These are phyloP conservation scores for Heterobasidion irregulare DNA, from an alignment of 1,284 basidiomycete species.

Conservation along the genomic window DNA sequence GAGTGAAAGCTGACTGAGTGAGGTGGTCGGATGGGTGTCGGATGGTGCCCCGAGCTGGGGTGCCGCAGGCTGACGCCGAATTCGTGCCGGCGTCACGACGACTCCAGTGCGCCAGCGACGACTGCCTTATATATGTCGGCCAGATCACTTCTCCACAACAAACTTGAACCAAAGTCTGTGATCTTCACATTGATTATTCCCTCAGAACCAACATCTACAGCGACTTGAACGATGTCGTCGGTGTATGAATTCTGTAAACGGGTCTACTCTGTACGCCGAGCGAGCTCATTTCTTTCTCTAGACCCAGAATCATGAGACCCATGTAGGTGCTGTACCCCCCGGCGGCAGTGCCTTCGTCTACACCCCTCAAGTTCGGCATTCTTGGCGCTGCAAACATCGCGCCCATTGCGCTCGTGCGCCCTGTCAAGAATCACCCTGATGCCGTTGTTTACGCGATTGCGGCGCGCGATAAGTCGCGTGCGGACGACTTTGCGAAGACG, in stretches of 20 bases:
- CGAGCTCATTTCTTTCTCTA: background rate
- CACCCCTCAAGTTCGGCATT: conserved; percentile 47
- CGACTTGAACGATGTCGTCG: background rate
- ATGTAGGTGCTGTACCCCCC: conserved; percentile 4
- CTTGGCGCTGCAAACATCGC: conserved; percentile 62
- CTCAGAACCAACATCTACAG: background rate
- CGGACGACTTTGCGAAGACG: conserved; percentile 46
- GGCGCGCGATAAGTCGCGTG: conserved; percentile 45
- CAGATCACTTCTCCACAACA: too few relatives aligned
- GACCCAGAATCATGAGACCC: background rate
- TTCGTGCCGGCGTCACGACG: too few relatives aligned
- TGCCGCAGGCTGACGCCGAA: too few relatives aligned
- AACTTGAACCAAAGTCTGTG: too few relatives aligned
- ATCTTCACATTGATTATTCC: background rate
- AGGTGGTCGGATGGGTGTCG: too few relatives aligned
- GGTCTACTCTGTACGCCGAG: background rate
- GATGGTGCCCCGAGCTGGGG: too few relatives aligned
- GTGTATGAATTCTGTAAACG: background rate
- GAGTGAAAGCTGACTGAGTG: too few relatives aligned
- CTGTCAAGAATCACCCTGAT: conserved; percentile 50
- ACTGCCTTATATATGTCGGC: too few relatives aligned
- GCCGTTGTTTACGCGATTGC: conserved; percentile 54
- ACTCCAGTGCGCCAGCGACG: too few relatives aligned
- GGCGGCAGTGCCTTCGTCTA: background rate
- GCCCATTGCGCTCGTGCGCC: conserved; percentile 44